Percentiles rank a stretch among this genome's conserved stretches.
Evolutionary conservation across 108 stramenopile species (phyloP).

Genomic region (Ochromonas danica): DNA sequence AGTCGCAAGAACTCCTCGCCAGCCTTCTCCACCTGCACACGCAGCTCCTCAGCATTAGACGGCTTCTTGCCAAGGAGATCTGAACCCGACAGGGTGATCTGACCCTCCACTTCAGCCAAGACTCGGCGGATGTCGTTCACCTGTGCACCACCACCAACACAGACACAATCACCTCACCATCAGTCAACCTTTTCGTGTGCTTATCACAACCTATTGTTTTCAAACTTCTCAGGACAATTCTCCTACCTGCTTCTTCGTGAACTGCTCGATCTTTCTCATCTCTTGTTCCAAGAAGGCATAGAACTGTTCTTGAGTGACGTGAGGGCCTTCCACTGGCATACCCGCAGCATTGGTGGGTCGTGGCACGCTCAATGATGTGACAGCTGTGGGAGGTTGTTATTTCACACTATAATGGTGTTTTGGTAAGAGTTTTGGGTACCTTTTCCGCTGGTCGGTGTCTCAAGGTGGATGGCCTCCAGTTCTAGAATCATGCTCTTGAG

Average conservation of each 20-base stretch:
- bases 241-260: conserved; percentile 74
- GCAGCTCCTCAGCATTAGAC: conserved; percentile 19
- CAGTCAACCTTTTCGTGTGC: no score
- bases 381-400: no score
- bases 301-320: conserved; percentile 79
- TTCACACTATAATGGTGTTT: no score
- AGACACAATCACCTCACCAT: no score
- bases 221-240: no score
- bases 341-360: conserved; percentile 39
- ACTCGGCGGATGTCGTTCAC: not conserved
- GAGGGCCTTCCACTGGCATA: conserved; percentile 45
- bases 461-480: not conserved
- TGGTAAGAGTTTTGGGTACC: no score
- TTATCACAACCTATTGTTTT: no score
- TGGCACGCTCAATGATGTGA: conserved; percentile 30
- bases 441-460: not conserved
- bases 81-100: not conserved
- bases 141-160: no score
- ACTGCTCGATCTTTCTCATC: conserved; percentile 76
- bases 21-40: conserved; percentile 27
- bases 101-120: not conserved
- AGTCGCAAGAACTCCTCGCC: conserved; percentile 61
- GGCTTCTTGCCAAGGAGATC: not conserved
- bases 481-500: conserved; percentile 40
- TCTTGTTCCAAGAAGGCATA: conserved; percentile 73